Conservation (phyloP, 2,329 filamentous ascomycete genomes). For the Diplodia intermedia region DNA sequence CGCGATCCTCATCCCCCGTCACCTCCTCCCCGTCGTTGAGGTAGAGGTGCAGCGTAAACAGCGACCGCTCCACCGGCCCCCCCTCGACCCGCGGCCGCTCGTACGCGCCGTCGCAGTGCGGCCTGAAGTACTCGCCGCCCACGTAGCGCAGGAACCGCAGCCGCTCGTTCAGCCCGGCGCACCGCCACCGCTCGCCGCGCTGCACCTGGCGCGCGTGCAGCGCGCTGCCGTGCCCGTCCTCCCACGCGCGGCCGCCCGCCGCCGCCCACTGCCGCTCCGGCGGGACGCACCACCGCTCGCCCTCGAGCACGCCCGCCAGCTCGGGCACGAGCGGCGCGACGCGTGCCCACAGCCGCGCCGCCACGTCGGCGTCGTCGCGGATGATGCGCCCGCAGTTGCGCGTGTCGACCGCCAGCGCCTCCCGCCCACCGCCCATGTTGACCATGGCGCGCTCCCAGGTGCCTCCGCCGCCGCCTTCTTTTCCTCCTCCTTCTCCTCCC, state of each 20-base stretch:
- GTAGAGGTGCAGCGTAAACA: conserved; percentile 64
- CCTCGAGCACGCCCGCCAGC: conserved; percentile 48
- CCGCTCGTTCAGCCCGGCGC: conserved; percentile 69
- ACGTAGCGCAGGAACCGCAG: conserved; percentile 78
- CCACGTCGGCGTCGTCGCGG: conserved; percentile 70
- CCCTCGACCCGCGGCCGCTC: conserved; percentile 36
- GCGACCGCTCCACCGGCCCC: conserved; percentile 53
- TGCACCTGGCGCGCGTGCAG: conserved; percentile 39
- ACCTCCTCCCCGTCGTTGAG: conserved; percentile 54
- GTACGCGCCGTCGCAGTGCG: conserved; percentile 73
- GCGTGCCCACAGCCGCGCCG: conserved; percentile 68
- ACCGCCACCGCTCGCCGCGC: conserved; percentile 48
- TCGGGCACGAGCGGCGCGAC: conserved; percentile 55
- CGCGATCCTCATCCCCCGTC: not conserved
- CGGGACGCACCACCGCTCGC: conserved; percentile 35
- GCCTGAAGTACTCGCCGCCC: conserved; percentile 74
- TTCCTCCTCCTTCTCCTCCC: not conserved
- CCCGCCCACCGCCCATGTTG: conserved; percentile 67
- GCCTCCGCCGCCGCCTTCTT: conserved; percentile 36
- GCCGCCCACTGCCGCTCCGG: not conserved
- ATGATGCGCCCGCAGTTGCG: conserved; percentile 79
- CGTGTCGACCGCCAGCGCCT: conserved; percentile 64
- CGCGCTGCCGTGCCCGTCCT: not conserved
- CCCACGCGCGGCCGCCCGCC: not conserved
- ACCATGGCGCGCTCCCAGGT: conserved; percentile 74